Evolutionary conservation across 805 yeast genomes (phyloP).

Genomic region (Ogataea nakhonphanomensis): DNA sequence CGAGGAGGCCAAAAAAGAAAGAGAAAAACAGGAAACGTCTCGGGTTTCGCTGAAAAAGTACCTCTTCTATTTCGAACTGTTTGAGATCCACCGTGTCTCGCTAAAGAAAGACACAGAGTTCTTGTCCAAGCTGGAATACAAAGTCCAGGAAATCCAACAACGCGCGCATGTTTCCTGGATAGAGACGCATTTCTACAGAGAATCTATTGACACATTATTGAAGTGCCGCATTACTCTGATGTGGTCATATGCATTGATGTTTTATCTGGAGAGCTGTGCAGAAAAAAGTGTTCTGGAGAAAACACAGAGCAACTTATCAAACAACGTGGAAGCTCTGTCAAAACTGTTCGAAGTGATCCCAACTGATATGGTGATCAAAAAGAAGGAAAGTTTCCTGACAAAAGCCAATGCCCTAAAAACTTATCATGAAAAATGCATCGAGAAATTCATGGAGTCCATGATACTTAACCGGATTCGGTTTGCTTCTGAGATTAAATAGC

Average conservation of each 20-base stretch:
- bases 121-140: conserved; percentile 57
- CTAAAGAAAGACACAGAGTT: conserved; percentile 67
- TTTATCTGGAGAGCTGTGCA: conserved; percentile 43
- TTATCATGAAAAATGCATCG: conserved; percentile 21
- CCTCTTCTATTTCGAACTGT: conserved; percentile 70
- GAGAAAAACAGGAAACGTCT: conserved; percentile 40
- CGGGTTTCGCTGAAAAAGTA: conserved; percentile 58
- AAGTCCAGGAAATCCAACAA: conserved; percentile 64
- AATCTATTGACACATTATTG: conserved; percentile 61
- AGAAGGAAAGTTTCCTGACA: conserved; percentile 25
- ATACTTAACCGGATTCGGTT: conserved; percentile 7
- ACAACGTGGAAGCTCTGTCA: conserved; percentile 31
- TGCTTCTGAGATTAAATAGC: conserved; percentile 3
- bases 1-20: conserved; percentile 36
- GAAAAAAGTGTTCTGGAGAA: conserved; percentile 60
- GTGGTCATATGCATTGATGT: conserved; percentile 89
- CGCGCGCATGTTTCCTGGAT: conserved; percentile 72
- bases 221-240: conserved; percentile 73
- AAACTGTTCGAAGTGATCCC: conserved; percentile 34
- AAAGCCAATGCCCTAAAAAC: conserved; percentile 20
- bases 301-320: conserved; percentile 23
- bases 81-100: conserved; percentile 72
- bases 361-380: conserved; percentile 25
- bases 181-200: conserved; percentile 79
- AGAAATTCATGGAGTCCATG: conserved; percentile 25